Percentiles rank a stretch among this genome's conserved stretches.
Conservation (phyloP, 306 rosid genomes). For the Lathyrus tuberosus region DNA sequence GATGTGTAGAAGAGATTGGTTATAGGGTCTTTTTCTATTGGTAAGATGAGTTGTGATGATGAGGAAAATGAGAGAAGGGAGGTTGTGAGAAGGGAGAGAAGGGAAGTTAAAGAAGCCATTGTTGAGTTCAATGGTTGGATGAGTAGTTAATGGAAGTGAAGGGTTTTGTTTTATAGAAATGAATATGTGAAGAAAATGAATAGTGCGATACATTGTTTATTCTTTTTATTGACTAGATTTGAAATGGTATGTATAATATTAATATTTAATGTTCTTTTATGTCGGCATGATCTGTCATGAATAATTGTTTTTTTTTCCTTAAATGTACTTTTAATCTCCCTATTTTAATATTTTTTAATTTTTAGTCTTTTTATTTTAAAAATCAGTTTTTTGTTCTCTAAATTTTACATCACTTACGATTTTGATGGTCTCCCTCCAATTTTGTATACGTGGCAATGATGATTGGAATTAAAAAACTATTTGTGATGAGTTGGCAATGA, state of each 20-base stretch:
- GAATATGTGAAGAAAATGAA: neutral
- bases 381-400: too few relatives aligned
- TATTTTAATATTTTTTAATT: too few relatives aligned
- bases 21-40: constrained; percentile 37
- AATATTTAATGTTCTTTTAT: neutral
- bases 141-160: neutral
- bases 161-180: neutral
- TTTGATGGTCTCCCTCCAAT: too few relatives aligned
- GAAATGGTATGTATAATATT: neutral
- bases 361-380: too few relatives aligned
- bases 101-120: constrained; percentile 29
- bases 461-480: too few relatives aligned
- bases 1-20: constrained; percentile 38
- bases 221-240: neutral
- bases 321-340: too few relatives aligned
- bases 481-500: too few relatives aligned
- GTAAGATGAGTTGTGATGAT: constrained; percentile 17
- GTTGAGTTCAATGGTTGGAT: neutral
- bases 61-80: neutral
- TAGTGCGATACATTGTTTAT: neutral
- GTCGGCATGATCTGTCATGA: neutral
- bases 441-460: too few relatives aligned
- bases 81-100: constrained; percentile 18
- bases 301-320: neutral
- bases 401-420: too few relatives aligned